Conservation (phyloP, 2,329 filamentous ascomycete species). For the Alternaria incomplexa region DNA sequence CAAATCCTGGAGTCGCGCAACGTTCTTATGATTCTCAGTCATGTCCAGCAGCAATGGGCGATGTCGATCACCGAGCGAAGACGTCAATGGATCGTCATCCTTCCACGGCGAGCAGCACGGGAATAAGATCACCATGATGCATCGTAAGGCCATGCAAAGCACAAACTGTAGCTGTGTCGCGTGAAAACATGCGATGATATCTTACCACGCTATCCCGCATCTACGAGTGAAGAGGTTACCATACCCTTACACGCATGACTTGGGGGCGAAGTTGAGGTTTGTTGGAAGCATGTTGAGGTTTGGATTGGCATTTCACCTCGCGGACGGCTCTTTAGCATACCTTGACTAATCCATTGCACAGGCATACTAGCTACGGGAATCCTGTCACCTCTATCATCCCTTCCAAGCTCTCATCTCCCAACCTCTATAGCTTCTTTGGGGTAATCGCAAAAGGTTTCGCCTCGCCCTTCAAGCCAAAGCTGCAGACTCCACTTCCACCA, state of each 20-base stretch:
- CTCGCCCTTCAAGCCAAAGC: slow-evolving; percentile 7
- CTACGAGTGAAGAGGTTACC: background rate
- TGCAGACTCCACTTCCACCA: slow-evolving; percentile 28
- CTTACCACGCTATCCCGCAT: background rate
- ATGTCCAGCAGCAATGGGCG: background rate
- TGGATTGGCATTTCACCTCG: background rate
- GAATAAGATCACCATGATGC: background rate
- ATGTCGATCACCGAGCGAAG: background rate
- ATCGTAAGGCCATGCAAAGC: background rate
- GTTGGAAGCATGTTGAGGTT: background rate
- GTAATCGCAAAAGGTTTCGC: background rate
- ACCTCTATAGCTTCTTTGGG: background rate
- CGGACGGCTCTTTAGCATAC: background rate
- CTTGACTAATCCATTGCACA: background rate
- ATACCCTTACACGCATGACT: background rate
- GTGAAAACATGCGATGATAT: background rate
- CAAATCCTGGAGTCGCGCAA: background rate
- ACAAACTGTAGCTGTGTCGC: background rate
- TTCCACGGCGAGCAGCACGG: background rate
- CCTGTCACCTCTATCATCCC: background rate
- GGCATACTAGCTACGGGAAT: background rate
- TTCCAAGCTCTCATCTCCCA: background rate
- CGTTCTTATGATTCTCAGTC: background rate
- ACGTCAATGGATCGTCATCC: slow-evolving; percentile 6
- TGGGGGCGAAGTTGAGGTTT: background rate